Evolutionary conservation across 305 asterid genomes (phyloP).

Genomic region (Fraxinus platypoda): DNA sequence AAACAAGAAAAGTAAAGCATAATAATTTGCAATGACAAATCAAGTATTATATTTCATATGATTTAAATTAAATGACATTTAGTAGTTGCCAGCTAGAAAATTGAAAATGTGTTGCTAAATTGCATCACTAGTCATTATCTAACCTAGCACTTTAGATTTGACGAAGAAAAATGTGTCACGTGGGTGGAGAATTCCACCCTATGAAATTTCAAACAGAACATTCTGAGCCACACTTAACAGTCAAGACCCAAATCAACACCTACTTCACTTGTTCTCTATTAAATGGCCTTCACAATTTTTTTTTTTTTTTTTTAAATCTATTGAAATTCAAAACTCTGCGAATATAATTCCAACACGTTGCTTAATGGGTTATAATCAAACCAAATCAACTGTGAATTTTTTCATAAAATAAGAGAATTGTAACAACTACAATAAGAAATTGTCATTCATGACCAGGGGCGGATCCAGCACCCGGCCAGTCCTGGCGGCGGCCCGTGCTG

Average conservation of each 20-base stretch:
- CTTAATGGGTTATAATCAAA: not conserved
- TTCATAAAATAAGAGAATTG: not conserved
- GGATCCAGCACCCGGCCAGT: too few species aligned
- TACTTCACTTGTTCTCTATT: not conserved
- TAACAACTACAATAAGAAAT: too few species aligned
- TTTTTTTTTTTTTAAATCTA: not conserved
- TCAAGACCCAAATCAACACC: not conserved
- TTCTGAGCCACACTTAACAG: not conserved
- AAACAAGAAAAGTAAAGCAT: not conserved
- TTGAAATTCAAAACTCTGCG: not conserved
- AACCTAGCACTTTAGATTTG: conserved; percentile 11
- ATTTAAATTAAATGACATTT: not conserved
- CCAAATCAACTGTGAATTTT: not conserved
- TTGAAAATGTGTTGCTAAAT: not conserved
- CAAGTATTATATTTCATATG: not conserved
- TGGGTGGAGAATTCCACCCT: not conserved
- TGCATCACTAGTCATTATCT: conserved; percentile 4
- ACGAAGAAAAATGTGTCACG: not conserved
- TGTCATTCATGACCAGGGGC: too few species aligned
- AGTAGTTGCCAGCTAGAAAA: not conserved
- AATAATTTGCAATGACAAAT: not conserved
- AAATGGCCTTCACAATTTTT: not conserved
- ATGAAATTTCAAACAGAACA: conserved; percentile 12
- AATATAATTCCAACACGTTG: not conserved
- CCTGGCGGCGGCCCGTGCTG: too few species aligned